phyloP scores from a whole-genome alignment of 148 eudicot genomes.

The Rheum nobile region DNA sequence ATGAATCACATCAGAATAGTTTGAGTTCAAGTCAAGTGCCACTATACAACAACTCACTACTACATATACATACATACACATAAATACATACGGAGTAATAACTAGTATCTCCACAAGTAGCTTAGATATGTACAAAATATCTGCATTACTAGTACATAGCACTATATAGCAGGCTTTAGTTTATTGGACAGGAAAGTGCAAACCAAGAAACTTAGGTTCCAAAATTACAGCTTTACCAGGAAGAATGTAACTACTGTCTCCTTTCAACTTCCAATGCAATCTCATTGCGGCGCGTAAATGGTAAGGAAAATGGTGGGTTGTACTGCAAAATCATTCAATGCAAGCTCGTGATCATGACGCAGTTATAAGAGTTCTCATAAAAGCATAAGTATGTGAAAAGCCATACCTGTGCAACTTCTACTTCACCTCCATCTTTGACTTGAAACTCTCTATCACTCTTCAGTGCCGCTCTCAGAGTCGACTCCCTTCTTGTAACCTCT shows the following conservation, averaged over 20 bases:
- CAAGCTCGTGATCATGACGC: not conserved
- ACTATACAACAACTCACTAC: not conserved
- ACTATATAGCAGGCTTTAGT: not conserved
- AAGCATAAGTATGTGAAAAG: not conserved
- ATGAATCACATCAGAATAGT: too few relatives aligned
- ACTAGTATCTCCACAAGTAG: not conserved
- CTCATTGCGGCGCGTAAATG: slow-evolving; percentile 92
- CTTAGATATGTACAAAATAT: not conserved
- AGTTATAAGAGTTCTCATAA: not conserved
- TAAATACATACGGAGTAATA: not conserved
- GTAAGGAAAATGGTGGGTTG: slow-evolving; percentile 90
- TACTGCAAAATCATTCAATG: slow-evolving; percentile 42
- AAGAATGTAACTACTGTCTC: slow-evolving; percentile 10
- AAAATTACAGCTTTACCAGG: not conserved
- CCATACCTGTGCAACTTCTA: slow-evolving; percentile 84
- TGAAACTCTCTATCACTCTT: slow-evolving; percentile 44
- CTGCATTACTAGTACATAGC: too few relatives aligned
- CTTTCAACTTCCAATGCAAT: slow-evolving; percentile 74
- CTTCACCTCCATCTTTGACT: slow-evolving; percentile 49
- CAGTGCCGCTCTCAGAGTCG: slow-evolving; percentile 42
- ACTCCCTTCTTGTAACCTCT: slow-evolving; percentile 58
- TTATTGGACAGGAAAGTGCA: not conserved
- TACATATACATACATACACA: not conserved
- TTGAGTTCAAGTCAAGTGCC: not conserved
- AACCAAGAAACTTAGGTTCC: not conserved